phyloP scores from a whole-genome alignment of 805 yeast species.

The Starmerella powellii region DNA sequence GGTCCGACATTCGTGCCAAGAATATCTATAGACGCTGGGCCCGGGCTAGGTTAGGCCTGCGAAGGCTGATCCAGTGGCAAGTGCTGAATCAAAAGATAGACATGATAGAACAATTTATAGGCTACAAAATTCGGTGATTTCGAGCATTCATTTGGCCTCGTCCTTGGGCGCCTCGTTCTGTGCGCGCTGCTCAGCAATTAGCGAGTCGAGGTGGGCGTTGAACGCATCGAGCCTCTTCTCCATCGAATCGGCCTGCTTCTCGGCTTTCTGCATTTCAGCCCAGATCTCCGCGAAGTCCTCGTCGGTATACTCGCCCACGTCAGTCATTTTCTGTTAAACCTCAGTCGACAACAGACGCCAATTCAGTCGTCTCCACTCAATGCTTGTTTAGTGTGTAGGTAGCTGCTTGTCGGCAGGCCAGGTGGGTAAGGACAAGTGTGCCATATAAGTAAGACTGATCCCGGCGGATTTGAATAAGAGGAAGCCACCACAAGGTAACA shows the following conservation, averaged over 20 bases:
- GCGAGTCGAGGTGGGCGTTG: slow-evolving; percentile 18
- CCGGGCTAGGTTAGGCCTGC: background rate
- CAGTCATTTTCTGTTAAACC: slow-evolving; percentile 14
- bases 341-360: too few species aligned
- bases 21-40: too few species aligned
- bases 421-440: too few species aligned
- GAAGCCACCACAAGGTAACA: too few species aligned
- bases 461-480: too few species aligned
- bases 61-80: too few species aligned
- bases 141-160: background rate
- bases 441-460: too few species aligned
- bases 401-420: too few species aligned
- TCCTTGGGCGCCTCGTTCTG: background rate
- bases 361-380: too few species aligned
- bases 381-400: too few species aligned
- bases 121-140: too few species aligned
- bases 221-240: slow-evolving; percentile 19
- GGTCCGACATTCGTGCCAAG: background rate
- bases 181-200: slow-evolving; percentile 9
- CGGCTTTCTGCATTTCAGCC: slow-evolving; percentile 22
- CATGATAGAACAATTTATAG: background rate
- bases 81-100: too few species aligned
- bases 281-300: slow-evolving; percentile 22
- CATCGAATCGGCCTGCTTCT: slow-evolving; percentile 19
- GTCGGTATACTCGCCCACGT: slow-evolving; percentile 20